phyloP scores from a whole-genome alignment of 495 filamentous ascomycete genomes.

The Hypoxylon perforatum region DNA sequence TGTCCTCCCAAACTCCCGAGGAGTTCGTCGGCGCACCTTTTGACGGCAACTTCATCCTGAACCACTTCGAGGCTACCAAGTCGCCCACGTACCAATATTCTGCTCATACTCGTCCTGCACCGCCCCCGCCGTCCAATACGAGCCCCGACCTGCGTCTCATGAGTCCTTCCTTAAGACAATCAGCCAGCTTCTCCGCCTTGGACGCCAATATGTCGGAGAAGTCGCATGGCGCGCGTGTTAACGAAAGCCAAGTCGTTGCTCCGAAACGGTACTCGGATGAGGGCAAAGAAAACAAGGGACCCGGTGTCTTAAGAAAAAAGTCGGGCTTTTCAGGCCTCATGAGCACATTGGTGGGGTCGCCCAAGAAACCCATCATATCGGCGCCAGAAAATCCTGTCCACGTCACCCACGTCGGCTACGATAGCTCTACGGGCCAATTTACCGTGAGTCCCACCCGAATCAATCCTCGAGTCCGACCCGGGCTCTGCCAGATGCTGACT shows the following conservation, averaged over 20 bases:
- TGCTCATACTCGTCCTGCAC: slow-evolving; percentile 60
- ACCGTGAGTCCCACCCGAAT: slow-evolving; percentile 71
- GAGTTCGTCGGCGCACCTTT: slow-evolving; percentile 77
- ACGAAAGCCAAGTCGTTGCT: slow-evolving; percentile 68
- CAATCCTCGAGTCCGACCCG: slow-evolving; percentile 22
- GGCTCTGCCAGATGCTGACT: slow-evolving; percentile 29
- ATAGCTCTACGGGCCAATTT: slow-evolving; percentile 96
- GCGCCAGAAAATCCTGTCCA: slow-evolving; percentile 97
- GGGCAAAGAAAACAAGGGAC: slow-evolving; percentile 66
- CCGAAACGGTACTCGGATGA: slow-evolving; percentile 91
- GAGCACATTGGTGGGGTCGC: slow-evolving; percentile 90
- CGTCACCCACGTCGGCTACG: slow-evolving; percentile 97
- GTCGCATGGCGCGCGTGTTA: slow-evolving; percentile 55
- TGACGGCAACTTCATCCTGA: slow-evolving; percentile 75
- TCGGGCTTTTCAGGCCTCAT: slow-evolving; percentile 94
- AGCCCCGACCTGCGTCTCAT: slow-evolving; percentile 66
- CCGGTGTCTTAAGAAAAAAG: slow-evolving; percentile 80
- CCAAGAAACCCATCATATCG: slow-evolving; percentile 90
- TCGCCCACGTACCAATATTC: slow-evolving; percentile 51
- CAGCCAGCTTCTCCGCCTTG: slow-evolving; percentile 78
- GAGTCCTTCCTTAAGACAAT: slow-evolving; percentile 77
- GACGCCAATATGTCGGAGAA: slow-evolving; percentile 62
- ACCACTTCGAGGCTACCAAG: slow-evolving; percentile 72
- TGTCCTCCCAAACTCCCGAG: slow-evolving; percentile 72
- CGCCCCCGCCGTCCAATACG: slow-evolving; percentile 66